phyloP scores from a whole-genome alignment of 2,329 filamentous ascomycete species.

The Chaetomium sp. region DNA sequence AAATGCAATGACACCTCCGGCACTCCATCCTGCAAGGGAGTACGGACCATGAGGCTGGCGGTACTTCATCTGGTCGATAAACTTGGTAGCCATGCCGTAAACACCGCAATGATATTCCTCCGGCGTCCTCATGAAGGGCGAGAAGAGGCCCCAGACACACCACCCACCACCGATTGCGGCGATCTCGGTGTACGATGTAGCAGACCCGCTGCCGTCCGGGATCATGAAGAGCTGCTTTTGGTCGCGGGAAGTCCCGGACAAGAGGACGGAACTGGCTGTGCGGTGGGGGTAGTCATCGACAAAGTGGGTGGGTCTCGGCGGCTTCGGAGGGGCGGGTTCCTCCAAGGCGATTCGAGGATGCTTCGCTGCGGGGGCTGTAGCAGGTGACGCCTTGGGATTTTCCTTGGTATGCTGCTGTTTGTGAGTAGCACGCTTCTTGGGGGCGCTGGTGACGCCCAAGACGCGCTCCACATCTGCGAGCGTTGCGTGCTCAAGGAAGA shows the following conservation, averaged over 20 bases:
- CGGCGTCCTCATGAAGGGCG: constrained; percentile 70
- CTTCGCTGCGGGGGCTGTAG: constrained; percentile 28
- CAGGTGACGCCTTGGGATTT: not conserved
- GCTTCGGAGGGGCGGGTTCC: constrained; percentile 42
- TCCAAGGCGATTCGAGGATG: constrained; percentile 35
- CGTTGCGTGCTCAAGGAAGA: constrained; percentile 62
- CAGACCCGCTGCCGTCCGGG: constrained; percentile 59
- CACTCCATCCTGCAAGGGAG: constrained; percentile 73
- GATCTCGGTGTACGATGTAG: constrained; percentile 68
- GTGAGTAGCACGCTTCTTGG: constrained; percentile 40
- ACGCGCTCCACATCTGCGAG: constrained; percentile 67
- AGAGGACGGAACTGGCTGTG: constrained; percentile 51
- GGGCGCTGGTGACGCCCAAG: constrained; percentile 55
- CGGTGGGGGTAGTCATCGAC: constrained; percentile 52
- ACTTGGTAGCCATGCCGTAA: constrained; percentile 65
- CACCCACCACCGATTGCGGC: constrained; percentile 52
- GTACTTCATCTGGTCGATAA: constrained; percentile 69
- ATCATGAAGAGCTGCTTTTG: constrained; percentile 56
- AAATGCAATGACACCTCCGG: constrained; percentile 72
- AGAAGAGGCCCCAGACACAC: constrained; percentile 63
- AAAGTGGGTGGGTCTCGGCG: constrained; percentile 42
- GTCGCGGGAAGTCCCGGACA: constrained; percentile 48
- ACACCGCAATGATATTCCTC: constrained; percentile 67
- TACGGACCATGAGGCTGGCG: constrained; percentile 71
- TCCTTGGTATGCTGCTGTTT: constrained; percentile 33